phyloP scores from a whole-genome alignment of 768 basidiomycete species.

The Pleurotus ostreatus region DNA sequence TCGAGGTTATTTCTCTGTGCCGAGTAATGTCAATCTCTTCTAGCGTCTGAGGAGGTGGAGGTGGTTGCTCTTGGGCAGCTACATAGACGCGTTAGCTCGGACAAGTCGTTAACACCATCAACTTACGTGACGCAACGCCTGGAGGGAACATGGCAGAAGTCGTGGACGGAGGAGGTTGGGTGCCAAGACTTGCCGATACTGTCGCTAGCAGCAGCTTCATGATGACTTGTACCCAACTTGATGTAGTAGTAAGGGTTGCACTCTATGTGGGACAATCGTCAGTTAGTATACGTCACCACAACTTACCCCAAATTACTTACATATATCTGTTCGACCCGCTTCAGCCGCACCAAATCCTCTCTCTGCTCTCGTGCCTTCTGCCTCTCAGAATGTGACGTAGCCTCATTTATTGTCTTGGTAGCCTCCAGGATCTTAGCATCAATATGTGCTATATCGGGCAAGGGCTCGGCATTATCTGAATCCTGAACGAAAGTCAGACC shows the following conservation, averaged over 20 bases:
- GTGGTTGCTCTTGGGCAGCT: slow-evolving; percentile 58
- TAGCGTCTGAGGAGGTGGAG: slow-evolving; percentile 65
- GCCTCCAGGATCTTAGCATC: slow-evolving; percentile 75
- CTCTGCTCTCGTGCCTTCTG: slow-evolving; percentile 63
- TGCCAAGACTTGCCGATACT: slow-evolving; percentile 74
- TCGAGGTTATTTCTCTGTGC: slow-evolving; percentile 96
- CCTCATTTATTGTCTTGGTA: slow-evolving; percentile 43
- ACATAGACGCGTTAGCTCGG: slow-evolving; percentile 3
- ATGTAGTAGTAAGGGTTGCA: slow-evolving; percentile 76
- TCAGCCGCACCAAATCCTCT: slow-evolving; percentile 82
- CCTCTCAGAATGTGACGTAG: slow-evolving; percentile 47
- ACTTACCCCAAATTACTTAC: slow-evolving; percentile 39
- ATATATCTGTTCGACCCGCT: slow-evolving; percentile 90
- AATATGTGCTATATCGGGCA: slow-evolving; percentile 69
- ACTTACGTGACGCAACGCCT: slow-evolving; percentile 61
- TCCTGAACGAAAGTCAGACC: slow-evolving; percentile 36
- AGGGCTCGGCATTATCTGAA: slow-evolving; percentile 53
- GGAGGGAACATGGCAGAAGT: slow-evolving; percentile 71
- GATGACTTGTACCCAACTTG: slow-evolving; percentile 89
- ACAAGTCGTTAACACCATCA: background rate
- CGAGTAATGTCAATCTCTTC: slow-evolving; percentile 93
- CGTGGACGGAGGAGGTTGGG: slow-evolving; percentile 62
- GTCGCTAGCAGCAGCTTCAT: slow-evolving; percentile 91
- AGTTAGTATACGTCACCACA: too few relatives aligned
- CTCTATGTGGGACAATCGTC: slow-evolving; percentile 43